Base-by-base conservation (phyloP, 2,329 filamentous ascomycete species). In the Nemania serpens region DNA sequence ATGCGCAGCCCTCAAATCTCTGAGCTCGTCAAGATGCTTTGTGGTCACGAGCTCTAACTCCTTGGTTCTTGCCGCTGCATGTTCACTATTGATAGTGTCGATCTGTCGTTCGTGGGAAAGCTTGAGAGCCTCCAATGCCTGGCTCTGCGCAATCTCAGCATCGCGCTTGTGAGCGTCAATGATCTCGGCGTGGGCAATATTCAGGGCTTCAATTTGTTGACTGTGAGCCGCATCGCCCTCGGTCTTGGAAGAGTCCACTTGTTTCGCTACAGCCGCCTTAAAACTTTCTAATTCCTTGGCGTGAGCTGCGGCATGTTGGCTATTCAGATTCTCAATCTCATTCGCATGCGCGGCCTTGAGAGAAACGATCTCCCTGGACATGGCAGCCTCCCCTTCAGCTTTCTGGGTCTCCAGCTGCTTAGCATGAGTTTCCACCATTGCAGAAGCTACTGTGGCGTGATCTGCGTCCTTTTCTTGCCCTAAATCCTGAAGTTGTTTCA, bases 81-180 rank as follows among this genome's bases (percentile, higher is more conserved):
- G 64, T 20, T 74, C 72, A 46, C 61, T 70, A 57, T 63, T 71
- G 20, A 74, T 47, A 2, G 58, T 58, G 13, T 71, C 70, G 11
- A 73, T 56, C 36, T 69, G 64, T 13, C 69, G 68, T 53, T 73
- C 69, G 39, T 73, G 68, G 0, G 68, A 60, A n/a, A 67, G 68
- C 45, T 69, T 72, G 1, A 74, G 59, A 15, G 72, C 68, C 22
- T 71, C 71, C 10, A 73, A 47, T 12, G 68, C 70, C 42, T 71
- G 69, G 10, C 55, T 54, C 37, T 68, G 66, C 6, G 69, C 62
- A 25, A 65, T 64, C 36, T 71, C 69, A 20, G 62, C 69, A 29
- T 73, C 71, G 18, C 72, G 71, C 41, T 71, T 73, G 51, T 75
- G 72, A 34, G 71, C 69, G 39, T 72, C 71, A 18, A 74, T 53